phyloP scores from a whole-genome alignment of 768 basidiomycete species.

The Calocybe indica region DNA sequence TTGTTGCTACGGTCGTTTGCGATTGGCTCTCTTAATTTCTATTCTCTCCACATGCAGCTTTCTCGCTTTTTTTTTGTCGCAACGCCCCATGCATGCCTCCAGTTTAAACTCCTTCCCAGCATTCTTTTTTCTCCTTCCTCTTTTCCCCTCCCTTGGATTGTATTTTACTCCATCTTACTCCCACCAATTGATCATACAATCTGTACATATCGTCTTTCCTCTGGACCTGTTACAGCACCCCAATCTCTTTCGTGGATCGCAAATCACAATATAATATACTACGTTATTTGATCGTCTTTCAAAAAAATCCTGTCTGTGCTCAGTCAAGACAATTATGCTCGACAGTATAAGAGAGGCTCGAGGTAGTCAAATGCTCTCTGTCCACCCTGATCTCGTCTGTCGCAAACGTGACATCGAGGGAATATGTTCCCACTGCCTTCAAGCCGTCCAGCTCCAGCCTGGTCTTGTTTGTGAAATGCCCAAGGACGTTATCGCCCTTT shows the following conservation, averaged over 20 bases:
- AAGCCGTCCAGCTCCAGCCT: conserved; percentile 30
- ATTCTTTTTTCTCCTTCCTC: conserved; percentile 6
- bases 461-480: conserved; percentile 45
- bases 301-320: too few species aligned
- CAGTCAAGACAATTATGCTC: neutral
- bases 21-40: neutral
- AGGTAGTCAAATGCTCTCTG: conserved; percentile 16
- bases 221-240: too few species aligned
- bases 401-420: conserved; percentile 40
- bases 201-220: too few species aligned
- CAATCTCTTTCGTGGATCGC: too few species aligned
- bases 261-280: too few species aligned
- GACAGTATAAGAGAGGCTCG: neutral
- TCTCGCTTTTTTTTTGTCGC: neutral
- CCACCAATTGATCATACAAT: too few species aligned
- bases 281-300: too few species aligned
- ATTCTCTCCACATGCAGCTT: neutral
- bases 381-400: conserved; percentile 56
- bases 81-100: too few species aligned
- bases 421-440: conserved; percentile 35
- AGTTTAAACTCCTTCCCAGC: too few species aligned
- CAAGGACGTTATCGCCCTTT: conserved; percentile 38
- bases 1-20: neutral
- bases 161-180: neutral
- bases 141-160: conserved; percentile 4